Evolutionary conservation across 208 protist genomes (phyloP), one percentile per base, ranked within the genome.

Genomic region (Tritrichomonas foetus): DNA sequence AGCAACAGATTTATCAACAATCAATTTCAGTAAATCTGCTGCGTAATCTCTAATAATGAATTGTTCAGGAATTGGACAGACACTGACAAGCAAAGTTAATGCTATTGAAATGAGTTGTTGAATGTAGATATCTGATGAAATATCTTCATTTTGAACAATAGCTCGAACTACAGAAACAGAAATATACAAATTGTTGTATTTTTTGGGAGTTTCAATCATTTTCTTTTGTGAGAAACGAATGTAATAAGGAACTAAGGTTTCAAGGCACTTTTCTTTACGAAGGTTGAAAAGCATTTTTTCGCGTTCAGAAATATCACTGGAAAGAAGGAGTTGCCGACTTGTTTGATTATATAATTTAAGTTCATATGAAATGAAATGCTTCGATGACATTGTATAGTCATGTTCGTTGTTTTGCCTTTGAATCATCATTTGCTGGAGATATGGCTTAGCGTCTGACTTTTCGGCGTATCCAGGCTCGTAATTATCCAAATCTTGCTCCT

Each of bases 161-260:
- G 78, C 47, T 39, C 47, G 5, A 27, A 27, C 47, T 33, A 49
- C 47, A 16, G n/a, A 57, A 50, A 89, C 13, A 0, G 78, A 53
- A 1, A 36, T 33, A 50, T 89, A 89, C 14, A 89, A n/a, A 57
- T 44, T 57, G 2, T 57, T 47, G 14, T 27, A 89, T 39, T 61
- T 33, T 47, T 89, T 22, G 1, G 74, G 74, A 39, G 33, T 13
- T 39, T 89, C 47, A n/a, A 8, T 25, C 41, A 57, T n/a, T 89
- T 61, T 8, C 8, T 25, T 47, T 8, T 47, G 27, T 3, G 47
- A 53, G 57, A 89, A 89, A 39, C 47, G 44, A 3, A 89, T 61
- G 57, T 89, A 89, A 89, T 89, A 89, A 39, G 78, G 78, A 61
- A 89, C 47, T 22, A 89, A 27, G 33, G 78, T 61, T 47, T 89